Conservation (phyloP, 768 basidiomycete genomes). For the Coprinellus aureogranulatus region DNA sequence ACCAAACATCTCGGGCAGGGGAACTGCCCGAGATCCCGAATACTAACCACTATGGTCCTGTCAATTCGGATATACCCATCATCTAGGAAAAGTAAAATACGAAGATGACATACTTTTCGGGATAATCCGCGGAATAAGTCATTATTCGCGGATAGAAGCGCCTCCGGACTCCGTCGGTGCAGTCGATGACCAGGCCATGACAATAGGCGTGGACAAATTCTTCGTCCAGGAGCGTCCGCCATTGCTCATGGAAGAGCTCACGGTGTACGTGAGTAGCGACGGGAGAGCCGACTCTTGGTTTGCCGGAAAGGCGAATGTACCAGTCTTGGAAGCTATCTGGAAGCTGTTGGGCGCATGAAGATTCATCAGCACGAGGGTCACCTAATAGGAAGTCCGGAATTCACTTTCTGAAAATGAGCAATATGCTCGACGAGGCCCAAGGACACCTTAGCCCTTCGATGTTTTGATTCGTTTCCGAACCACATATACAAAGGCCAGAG, state of each 20-base stretch:
- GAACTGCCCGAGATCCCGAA: slow-evolving; percentile 14
- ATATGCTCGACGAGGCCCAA: slow-evolving; percentile 13
- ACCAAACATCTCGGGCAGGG: slow-evolving; percentile 18
- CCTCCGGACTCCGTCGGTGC: not conserved
- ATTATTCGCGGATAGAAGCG: slow-evolving; percentile 2
- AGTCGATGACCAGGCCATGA: not conserved
- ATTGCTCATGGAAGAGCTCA: slow-evolving; percentile 1
- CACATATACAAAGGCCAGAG: slow-evolving; percentile 18
- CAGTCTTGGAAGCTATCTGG: not conserved
- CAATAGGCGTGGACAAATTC: slow-evolving; percentile 3
- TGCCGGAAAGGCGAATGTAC: not conserved
- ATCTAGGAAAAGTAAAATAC: not conserved
- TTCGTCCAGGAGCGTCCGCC: not conserved
- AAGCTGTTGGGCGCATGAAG: not conserved
- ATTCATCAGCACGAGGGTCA: not conserved
- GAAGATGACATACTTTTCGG: not conserved
- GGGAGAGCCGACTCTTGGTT: not conserved
- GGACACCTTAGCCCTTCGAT: slow-evolving; percentile 10
- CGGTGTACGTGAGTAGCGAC: not conserved
- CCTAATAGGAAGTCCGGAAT: not conserved
- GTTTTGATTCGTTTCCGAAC: slow-evolving; percentile 17
- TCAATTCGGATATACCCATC: not conserved
- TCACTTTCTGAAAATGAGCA: slow-evolving; percentile 16
- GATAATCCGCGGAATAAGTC: slow-evolving; percentile 5
- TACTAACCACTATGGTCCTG: slow-evolving; percentile 23